These are phyloP conservation scores for Coemansia sp. DNA, from an alignment of 192 early-diverging fungal species.

Conservation along the genomic window DNA sequence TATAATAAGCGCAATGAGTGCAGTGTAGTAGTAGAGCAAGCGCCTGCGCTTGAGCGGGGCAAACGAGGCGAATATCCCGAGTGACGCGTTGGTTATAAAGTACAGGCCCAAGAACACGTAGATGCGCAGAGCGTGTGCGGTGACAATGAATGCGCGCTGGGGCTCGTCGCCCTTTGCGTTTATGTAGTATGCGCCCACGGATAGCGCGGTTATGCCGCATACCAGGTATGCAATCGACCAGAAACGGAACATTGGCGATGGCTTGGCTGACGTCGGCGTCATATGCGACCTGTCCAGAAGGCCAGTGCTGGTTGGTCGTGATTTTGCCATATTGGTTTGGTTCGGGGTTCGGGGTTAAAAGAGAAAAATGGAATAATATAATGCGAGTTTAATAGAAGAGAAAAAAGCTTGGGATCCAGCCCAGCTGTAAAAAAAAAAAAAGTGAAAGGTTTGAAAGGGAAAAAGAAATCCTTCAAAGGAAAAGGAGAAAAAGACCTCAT, in stretches of 20 bases:
- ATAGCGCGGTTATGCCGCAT: slow-evolving; percentile 18
- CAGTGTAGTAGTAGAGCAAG: slow-evolving; percentile 20
- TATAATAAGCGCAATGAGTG: slow-evolving; percentile 8
- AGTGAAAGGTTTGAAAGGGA: too few species aligned
- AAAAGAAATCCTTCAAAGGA: too few species aligned
- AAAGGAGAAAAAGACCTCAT: too few species aligned
- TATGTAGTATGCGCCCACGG: slow-evolving; percentile 26
- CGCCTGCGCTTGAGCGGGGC: slow-evolving; percentile 27
- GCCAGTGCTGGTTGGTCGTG: background rate
- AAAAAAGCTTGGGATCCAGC: too few species aligned
- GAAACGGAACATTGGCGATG: slow-evolving; percentile 6
- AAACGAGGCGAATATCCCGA: slow-evolving; percentile 28
- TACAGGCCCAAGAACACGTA: slow-evolving; percentile 35
- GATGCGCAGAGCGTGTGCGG: slow-evolving; percentile 12
- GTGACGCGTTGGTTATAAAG: slow-evolving; percentile 8
- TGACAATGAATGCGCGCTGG: slow-evolving; percentile 19
- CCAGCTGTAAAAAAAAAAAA: too few species aligned
- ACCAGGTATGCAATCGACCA: slow-evolving; percentile 4
- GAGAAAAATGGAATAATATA: too few species aligned
- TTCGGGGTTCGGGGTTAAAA: too few species aligned
- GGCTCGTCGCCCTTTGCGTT: slow-evolving; percentile 19
- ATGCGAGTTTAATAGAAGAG: too few species aligned
- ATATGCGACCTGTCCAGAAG: background rate
- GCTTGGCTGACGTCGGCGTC: background rate
- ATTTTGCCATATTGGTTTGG: background rate